A percentile compares a stretch with the other conserved stretches of the same genome.
Evolutionary conservation across 1,139 yeast genomes (phyloP).

Genomic region (Spencermartinsiella ligniputridi): DNA sequence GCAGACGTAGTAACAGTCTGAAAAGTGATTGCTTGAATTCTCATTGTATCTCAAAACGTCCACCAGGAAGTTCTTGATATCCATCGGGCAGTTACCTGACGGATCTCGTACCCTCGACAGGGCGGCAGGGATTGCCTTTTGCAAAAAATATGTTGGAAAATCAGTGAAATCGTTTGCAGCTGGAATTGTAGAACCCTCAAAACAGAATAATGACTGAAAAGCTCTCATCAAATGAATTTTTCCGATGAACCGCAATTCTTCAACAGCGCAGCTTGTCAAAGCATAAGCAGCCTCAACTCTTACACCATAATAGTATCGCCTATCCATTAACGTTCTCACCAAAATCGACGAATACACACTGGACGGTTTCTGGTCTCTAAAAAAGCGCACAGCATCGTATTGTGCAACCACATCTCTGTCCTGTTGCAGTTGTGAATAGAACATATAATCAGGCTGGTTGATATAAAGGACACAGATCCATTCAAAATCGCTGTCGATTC

Average conservation of each 20-base stretch:
- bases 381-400: constrained; percentile 72
- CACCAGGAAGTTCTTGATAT: constrained; percentile 57
- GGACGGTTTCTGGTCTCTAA: constrained; percentile 59
- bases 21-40: constrained; percentile 71
- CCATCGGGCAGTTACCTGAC: constrained; percentile 62
- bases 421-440: constrained; percentile 84
- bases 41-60: constrained; percentile 81
- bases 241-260: constrained; percentile 64
- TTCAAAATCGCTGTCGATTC: constrained; percentile 95
- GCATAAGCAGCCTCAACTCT: constrained; percentile 84
- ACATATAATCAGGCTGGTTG: constrained; percentile 94
- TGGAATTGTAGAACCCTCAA: constrained; percentile 62
- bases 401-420: constrained; percentile 98
- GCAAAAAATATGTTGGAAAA: constrained; percentile 61
- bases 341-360: constrained; percentile 70
- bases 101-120: constrained; percentile 58
- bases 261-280: constrained; percentile 60
- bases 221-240: constrained; percentile 66
- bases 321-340: constrained; percentile 76
- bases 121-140: constrained; percentile 61
- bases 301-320: constrained; percentile 83
- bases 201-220: constrained; percentile 68
- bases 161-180: constrained; percentile 75
- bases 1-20: constrained; percentile 67
- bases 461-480: constrained; percentile 86